Conservation (phyloP, 495 filamentous ascomycete genomes). For the Talaromyces liani region DNA sequence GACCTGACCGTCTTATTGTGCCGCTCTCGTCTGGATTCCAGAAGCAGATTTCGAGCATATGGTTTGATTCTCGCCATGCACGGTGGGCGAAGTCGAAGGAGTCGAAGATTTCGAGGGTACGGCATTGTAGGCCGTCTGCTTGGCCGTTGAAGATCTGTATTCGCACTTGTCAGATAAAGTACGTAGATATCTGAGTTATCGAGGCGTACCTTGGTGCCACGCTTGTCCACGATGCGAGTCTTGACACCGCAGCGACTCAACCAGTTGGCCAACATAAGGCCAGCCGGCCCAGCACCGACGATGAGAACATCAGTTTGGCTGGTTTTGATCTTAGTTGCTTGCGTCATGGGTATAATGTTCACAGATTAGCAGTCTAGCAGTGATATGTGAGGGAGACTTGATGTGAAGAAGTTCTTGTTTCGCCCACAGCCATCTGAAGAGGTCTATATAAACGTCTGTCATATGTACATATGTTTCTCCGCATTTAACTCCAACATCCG, state of each 20-base stretch:
- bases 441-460: background rate
- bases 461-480: background rate
- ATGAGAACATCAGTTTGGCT: slow-evolving; percentile 29
- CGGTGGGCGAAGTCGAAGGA: slow-evolving; percentile 53
- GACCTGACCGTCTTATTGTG: slow-evolving; percentile 40
- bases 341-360: background rate
- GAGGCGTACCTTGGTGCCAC: slow-evolving; percentile 33
- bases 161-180: background rate
- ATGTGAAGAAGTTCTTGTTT: too few species aligned
- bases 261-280: slow-evolving; percentile 55
- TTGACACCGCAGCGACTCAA: slow-evolving; percentile 49
- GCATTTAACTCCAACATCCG: background rate
- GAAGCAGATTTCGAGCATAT: slow-evolving; percentile 40
- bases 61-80: slow-evolving; percentile 53
- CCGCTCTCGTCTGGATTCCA: slow-evolving; percentile 39
- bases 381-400: background rate
- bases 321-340: background rate
- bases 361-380: too few species aligned
- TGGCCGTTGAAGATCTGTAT: slow-evolving; percentile 39
- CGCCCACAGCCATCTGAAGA: background rate
- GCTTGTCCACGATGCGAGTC: slow-evolving; percentile 53
- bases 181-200: background rate
- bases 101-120: slow-evolving; percentile 58
- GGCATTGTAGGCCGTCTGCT: slow-evolving; percentile 51
- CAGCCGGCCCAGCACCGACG: slow-evolving; percentile 57